Evolutionary conservation across 148 eudicot genomes (phyloP).

Genomic region (Mesembryanthemum crystallinum): DNA sequence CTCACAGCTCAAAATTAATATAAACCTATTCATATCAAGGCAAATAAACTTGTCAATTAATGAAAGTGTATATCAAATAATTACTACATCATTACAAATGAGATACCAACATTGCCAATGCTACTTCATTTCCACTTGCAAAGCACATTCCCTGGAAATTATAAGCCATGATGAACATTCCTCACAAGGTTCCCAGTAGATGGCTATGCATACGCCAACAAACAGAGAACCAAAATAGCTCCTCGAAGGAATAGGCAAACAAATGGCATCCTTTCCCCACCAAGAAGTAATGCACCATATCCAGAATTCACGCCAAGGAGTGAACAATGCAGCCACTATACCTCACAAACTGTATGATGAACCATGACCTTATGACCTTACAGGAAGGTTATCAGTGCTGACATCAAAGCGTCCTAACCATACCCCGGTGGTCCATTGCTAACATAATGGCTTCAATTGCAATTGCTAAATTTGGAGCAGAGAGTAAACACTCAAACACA

Average conservation of each 20-base stretch:
- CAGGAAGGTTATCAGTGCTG: neutral
- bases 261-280: neutral
- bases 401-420: neutral
- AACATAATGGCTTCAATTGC: neutral
- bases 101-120: slow-evolving; percentile 5
- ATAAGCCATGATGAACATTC: neutral
- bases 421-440: neutral
- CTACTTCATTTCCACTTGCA: neutral
- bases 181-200: neutral
- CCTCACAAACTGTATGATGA: no score
- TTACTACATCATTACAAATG: neutral
- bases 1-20: neutral
- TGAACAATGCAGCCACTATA: neutral
- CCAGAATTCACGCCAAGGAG: neutral
- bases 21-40: slow-evolving; percentile 8
- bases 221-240: neutral
- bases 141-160: neutral
- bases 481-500: neutral
- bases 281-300: neutral
- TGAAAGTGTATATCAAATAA: neutral
- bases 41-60: slow-evolving; percentile 13
- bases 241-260: neutral
- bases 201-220: slow-evolving; percentile 3
- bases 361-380: slow-evolving; percentile 1
- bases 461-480: neutral